Evolutionary conservation across 148 eudicot genomes (phyloP), one percentile per base, ranked within the genome.

Genomic region (Chenopodium formosanum): DNA sequence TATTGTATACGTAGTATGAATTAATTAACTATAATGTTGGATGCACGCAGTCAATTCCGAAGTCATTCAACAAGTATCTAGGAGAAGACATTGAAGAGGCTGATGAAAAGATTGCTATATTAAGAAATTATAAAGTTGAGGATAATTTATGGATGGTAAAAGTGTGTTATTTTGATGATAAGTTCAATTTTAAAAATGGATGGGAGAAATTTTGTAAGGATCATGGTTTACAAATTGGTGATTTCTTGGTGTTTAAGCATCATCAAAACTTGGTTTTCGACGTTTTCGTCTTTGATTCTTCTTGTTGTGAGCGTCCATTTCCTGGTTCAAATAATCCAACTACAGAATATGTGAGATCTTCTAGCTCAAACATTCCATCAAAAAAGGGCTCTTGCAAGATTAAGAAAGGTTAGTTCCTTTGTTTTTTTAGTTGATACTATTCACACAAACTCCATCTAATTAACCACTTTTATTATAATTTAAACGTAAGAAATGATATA

Each of bases 131-230:
- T 62, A 77, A 14, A 62, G 50, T 29, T 27, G 50, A 9, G 22
- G 31, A 11, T 29, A 12, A 23, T 60, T 77, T 48, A 48, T 48
- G 79, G 70, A 8, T 20, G 9, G 70, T 77, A 2, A 77, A 77
- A 44, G 53, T 77, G 3, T 37, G 37, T 34, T n/a, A 9, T 32
- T 25, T 48, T 29, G 40, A 77, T 40, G 31, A 64, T 22, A 77
- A 77, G 53, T 9, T 63, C 20, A 19, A 63, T 7, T 34, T 77
- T 4, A 77, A 77, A 62, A 20, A 62, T 17, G 79, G 79, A 9
- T 77, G 79, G 79, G 13, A 63, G 19, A 77, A 63, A 7, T 77
- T 77, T 77, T 77, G 79, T 7, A 17, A 34, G 7, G 70, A 79
- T 32, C 47, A 68, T 69, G 48, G 5, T 17, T 19, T 79, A 31